Conservation (phyloP, 345 rosid species). For the Kandelia obovata region DNA sequence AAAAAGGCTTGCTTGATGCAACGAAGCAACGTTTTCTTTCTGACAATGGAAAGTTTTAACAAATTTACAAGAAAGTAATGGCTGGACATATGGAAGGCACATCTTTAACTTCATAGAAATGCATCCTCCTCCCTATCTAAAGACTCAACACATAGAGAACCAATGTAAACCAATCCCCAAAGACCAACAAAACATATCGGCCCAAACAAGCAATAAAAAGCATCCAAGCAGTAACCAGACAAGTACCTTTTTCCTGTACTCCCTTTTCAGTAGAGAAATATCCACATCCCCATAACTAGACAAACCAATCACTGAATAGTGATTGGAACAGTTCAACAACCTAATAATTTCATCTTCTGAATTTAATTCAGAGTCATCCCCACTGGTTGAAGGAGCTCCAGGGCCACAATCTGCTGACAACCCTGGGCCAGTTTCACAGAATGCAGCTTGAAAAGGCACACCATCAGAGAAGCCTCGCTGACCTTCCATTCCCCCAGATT, state of each 20-base stretch:
- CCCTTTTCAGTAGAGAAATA: slow-evolving; percentile 65
- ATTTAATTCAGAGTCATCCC: slow-evolving; percentile 71
- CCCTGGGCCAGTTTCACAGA: slow-evolving; percentile 56
- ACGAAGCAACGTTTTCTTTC: slow-evolving; percentile 6
- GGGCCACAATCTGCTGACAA: slow-evolving; percentile 59
- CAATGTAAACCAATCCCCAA: not conserved
- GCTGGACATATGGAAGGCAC: not conserved
- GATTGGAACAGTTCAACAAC: slow-evolving; percentile 73
- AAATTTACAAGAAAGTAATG: too few species aligned
- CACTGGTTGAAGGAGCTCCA: slow-evolving; percentile 86
- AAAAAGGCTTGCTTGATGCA: slow-evolving; percentile 1
- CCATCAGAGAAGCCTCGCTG: slow-evolving; percentile 35
- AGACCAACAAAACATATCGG: not conserved
- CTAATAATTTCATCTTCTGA: slow-evolving; percentile 92
- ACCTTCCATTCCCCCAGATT: slow-evolving; percentile 43
- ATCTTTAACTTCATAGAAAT: not conserved
- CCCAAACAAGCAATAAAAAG: not conserved
- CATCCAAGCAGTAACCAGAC: slow-evolving; percentile 6
- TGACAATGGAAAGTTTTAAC: not conserved
- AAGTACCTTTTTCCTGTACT: slow-evolving; percentile 88
- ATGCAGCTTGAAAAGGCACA: slow-evolving; percentile 53
- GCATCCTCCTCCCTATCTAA: not conserved
- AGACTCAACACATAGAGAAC: not conserved
- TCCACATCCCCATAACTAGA: slow-evolving; percentile 64
- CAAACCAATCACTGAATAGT: slow-evolving; percentile 76